Percentiles rank a stretch among this genome's conserved stretches.
These are phyloP conservation scores for Castanea sativa DNA, from an alignment of 306 rosid species.

Conservation along the genomic window DNA sequence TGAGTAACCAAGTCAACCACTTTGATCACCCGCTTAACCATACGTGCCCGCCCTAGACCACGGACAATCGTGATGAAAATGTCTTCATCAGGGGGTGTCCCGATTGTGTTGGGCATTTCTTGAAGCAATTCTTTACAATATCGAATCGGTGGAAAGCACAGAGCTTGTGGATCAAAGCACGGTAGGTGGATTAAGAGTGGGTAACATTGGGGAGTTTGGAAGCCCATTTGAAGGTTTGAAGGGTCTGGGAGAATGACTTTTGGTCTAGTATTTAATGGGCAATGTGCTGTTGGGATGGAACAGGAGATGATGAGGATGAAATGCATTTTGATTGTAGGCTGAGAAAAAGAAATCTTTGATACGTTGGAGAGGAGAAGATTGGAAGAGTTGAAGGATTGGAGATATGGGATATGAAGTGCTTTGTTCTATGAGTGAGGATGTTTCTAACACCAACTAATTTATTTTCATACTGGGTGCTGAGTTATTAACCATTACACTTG, in stretches of 20 bases:
- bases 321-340: background rate
- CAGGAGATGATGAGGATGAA: conserved; percentile 23
- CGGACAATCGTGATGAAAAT: conserved; percentile 59
- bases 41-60: conserved; percentile 50
- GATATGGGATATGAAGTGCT: background rate
- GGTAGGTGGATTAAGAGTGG: conserved; percentile 67
- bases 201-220: conserved; percentile 47
- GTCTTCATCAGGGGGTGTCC: conserved; percentile 45
- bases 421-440: background rate
- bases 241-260: conserved; percentile 47
- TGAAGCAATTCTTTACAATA: conserved; percentile 66
- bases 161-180: conserved; percentile 59
- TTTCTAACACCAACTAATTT: background rate
- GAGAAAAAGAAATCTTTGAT: conserved; percentile 3
- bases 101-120: conserved; percentile 62
- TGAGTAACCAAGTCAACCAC: conserved; percentile 49
- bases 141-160: conserved; percentile 59
- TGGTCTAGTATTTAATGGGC: conserved; percentile 54
- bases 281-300: conserved; percentile 46
- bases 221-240: conserved; percentile 73
- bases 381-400: background rate
- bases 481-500: too few relatives aligned
- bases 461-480: too few relatives aligned
- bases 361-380: background rate
- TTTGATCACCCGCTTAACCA: conserved; percentile 44